phyloP scores from a whole-genome alignment of 2,329 filamentous ascomycete genomes.

The Aspergillus chevalieri region DNA sequence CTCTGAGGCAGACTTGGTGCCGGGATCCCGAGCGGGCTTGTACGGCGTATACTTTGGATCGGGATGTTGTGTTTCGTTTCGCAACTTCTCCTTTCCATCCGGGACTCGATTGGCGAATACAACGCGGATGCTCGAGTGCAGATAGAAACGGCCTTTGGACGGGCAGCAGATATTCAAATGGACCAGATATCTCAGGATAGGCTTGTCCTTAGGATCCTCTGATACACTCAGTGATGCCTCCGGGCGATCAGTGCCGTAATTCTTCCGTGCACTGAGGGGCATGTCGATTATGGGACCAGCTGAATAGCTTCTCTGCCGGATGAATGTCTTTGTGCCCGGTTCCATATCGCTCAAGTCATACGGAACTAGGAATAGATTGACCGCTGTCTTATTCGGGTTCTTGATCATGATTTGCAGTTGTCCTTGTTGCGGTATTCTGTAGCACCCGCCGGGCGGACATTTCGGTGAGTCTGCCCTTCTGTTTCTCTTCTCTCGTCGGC shows the following conservation, averaged over 20 bases:
- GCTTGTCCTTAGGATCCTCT: slow-evolving; percentile 44
- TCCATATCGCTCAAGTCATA: slow-evolving; percentile 93
- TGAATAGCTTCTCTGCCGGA: slow-evolving; percentile 89
- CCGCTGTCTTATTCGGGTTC: slow-evolving; percentile 96
- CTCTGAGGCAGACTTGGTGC: slow-evolving; percentile 52
- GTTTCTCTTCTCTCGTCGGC: slow-evolving; percentile 52
- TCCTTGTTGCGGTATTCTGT: slow-evolving; percentile 87
- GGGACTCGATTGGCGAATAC: slow-evolving; percentile 96
- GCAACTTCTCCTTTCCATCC: slow-evolving; percentile 86
- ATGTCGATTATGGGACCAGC: slow-evolving; percentile 76
- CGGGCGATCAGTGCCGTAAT: slow-evolving; percentile 47
- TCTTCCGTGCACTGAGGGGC: slow-evolving; percentile 41
- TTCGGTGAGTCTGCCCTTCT: slow-evolving; percentile 55
- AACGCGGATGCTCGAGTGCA: slow-evolving; percentile 87
- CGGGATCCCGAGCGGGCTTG: slow-evolving; percentile 56
- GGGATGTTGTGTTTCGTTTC: slow-evolving; percentile 82
- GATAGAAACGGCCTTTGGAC: slow-evolving; percentile 72
- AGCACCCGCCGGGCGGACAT: slow-evolving; percentile 78
- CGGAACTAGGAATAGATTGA: slow-evolving; percentile 89
- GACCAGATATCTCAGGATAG: slow-evolving; percentile 79
- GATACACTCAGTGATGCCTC: slow-evolving; percentile 48
- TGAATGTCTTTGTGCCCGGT: slow-evolving; percentile 88
- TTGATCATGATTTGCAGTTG: slow-evolving; percentile 97
- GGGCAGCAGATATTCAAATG: slow-evolving; percentile 91
- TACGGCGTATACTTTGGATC: slow-evolving; percentile 83